Conservation (phyloP, 208 protist species). For the Angomonas ambiguus region DNA sequence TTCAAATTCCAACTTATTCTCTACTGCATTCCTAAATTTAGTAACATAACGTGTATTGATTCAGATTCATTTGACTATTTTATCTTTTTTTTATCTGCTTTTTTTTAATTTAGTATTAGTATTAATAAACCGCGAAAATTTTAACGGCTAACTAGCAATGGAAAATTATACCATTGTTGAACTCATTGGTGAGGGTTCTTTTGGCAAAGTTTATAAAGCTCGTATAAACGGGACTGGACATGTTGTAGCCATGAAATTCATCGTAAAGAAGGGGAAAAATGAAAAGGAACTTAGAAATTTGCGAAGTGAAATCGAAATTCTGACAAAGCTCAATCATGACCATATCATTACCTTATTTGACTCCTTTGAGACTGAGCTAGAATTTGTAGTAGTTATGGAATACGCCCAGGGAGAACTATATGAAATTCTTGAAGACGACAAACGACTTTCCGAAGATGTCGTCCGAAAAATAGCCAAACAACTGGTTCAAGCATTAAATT, state of each 20-base stretch:
- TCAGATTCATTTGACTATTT: no score
- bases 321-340: constrained; percentile 93
- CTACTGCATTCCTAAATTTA: no score
- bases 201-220: constrained; percentile 98
- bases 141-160: no score
- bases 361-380: constrained; percentile 93
- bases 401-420: constrained; percentile 93
- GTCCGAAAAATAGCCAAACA: constrained; percentile 95
- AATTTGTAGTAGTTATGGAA: constrained; percentile 94
- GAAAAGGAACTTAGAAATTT: constrained; percentile 92
- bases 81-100: constrained; percentile 5
- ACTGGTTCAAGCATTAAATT: constrained; percentile 94
- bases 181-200: constrained; percentile 96
- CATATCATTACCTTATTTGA: constrained; percentile 97
- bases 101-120: constrained; percentile 8
- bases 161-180: constrained; percentile 93
- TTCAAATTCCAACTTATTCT: no score
- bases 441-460: constrained; percentile 84
- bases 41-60: no score
- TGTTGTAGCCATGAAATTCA: constrained; percentile 98
- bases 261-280: constrained; percentile 94
- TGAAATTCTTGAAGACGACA: constrained; percentile 95
- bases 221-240: constrained; percentile 90
- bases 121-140: neutral
- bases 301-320: constrained; percentile 95